Evolutionary conservation across 179 eudicot species (phyloP).

Genomic region (Silene noctiflora): DNA sequence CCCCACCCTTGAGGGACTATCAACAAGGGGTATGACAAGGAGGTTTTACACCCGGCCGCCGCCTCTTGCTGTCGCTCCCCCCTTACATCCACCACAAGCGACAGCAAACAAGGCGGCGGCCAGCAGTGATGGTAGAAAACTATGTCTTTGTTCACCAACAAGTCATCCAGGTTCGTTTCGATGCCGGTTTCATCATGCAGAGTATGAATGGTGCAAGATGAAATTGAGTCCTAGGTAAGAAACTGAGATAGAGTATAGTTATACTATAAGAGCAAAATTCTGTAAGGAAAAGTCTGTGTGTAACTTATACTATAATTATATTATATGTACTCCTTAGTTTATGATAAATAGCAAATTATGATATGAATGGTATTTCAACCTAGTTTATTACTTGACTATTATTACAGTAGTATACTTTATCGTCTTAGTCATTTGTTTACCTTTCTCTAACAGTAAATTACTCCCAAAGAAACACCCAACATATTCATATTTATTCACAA

Average conservation of each 20-base stretch:
- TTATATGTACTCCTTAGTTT: not conserved
- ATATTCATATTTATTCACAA: no score
- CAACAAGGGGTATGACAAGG: not conserved
- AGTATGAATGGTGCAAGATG: constrained; percentile 51
- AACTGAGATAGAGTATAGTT: not conserved
- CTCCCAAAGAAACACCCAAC: no score
- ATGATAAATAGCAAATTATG: not conserved
- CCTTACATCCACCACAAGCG: not conserved
- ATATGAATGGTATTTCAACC: not conserved
- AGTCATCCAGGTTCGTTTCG: constrained; percentile 70
- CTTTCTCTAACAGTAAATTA: no score
- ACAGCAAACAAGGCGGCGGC: constrained; percentile 10
- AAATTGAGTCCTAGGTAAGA: constrained; percentile 15
- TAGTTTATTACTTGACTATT: not conserved
- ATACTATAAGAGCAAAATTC: not conserved
- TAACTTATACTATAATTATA: not conserved
- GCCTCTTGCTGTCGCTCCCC: not conserved
- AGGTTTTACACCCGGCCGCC: constrained; percentile 23
- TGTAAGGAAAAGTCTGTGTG: not conserved
- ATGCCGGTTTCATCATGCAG: constrained; percentile 56
- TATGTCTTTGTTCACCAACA: constrained; percentile 66
- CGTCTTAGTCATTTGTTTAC: no score
- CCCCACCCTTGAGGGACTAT: constrained; percentile 17
- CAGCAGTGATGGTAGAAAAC: constrained; percentile 21
- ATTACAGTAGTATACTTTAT: not conserved